Evolutionary conservation across 371 early-diverging fungal genomes (phyloP), one percentile per base, ranked within the genome.

Genomic region (Nematocida sp.): DNA sequence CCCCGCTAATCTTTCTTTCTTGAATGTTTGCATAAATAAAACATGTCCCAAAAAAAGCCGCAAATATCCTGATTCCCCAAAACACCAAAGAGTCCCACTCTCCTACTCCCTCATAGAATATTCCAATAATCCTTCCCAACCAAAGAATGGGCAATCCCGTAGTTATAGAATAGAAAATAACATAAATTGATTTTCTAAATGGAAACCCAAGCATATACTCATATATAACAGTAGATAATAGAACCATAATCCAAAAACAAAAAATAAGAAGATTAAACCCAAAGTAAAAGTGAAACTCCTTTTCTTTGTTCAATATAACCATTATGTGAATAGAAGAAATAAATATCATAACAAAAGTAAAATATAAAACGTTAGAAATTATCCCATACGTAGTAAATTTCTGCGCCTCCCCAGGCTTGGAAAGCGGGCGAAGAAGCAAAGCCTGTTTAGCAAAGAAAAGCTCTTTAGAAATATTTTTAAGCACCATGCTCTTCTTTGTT

Each of bases 161-260:
- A 11, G 65, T 47, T 20, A 66, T 48, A 25, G 66, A 66, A 39
- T 55, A 66, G 18, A 55, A 30, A 23, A 56, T 36, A 25, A 66
- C 28, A 33, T 66, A 66, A 0, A 13, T 11, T 4, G 66, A 54
- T 33, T 66, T 54, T 26, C 23, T 16, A 5, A 39, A 9, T 35
- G 25, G 13, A 56, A 66, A 66, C 13, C n/a, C 23, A 55, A 55
- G 54, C 35, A 66, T 39, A 7, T 23, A 1, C 1, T 13, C 13
- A 39, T 66, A 63, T 3, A 39, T 16, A 23, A 63, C 30, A 13
- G 63, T 5, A 23, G 28, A 32, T 4, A 13, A 45, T 23, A 30
- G 7, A 20, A 42, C 63, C 23, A 28, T 9, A 39, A 26, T 45
- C 63, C 63, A 39, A 63, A 45, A 45, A 49, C 7, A 30, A 28